These are phyloP conservation scores for Beauveria caledonica DNA, from an alignment of 2,329 filamentous ascomycete genomes.

Conservation along the genomic window DNA sequence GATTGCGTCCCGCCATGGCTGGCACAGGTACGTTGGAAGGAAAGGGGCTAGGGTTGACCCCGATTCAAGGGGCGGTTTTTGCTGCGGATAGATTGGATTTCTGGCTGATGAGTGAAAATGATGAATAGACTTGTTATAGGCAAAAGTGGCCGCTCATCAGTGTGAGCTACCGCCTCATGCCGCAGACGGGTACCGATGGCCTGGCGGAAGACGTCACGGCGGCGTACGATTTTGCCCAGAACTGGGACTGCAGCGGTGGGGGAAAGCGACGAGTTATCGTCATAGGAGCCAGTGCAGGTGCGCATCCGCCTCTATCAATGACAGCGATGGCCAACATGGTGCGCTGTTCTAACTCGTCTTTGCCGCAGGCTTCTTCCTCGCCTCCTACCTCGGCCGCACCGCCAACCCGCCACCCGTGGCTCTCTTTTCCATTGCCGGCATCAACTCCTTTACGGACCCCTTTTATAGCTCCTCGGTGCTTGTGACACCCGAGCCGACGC, in stretches of 20 bases:
- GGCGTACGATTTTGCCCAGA: conserved; percentile 24
- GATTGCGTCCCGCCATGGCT: conserved; percentile 28
- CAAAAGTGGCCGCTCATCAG: conserved; percentile 28
- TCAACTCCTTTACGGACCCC: conserved; percentile 27
- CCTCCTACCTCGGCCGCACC: conserved; percentile 22
- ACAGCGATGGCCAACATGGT: too few relatives aligned
- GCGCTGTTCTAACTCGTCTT: too few relatives aligned
- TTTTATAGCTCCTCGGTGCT: conserved; percentile 29
- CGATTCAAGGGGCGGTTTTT: too few relatives aligned
- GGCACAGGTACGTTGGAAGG: conserved; percentile 20
- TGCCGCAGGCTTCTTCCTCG: conserved; percentile 24
- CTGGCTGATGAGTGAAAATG: too few relatives aligned
- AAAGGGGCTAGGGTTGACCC: background rate
- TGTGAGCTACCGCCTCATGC: conserved; percentile 28
- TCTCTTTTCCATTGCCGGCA: conserved; percentile 27
- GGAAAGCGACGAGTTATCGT: conserved; percentile 21
- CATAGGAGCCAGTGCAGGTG: conserved; percentile 27
- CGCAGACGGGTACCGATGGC: conserved; percentile 21
- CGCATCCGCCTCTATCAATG: background rate
- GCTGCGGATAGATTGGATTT: too few relatives aligned
- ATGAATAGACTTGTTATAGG: conserved; percentile 20
- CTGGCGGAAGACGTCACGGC: conserved; percentile 24
- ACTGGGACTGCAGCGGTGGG: conserved; percentile 13
- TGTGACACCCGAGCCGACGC: conserved; percentile 20
- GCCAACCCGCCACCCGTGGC: conserved; percentile 22